A percentile compares a stretch with the other conserved stretches of the same genome.
Evolutionary conservation across 73 alveolate genomes (phyloP).

Genomic region (Paramecium bursaria): DNA sequence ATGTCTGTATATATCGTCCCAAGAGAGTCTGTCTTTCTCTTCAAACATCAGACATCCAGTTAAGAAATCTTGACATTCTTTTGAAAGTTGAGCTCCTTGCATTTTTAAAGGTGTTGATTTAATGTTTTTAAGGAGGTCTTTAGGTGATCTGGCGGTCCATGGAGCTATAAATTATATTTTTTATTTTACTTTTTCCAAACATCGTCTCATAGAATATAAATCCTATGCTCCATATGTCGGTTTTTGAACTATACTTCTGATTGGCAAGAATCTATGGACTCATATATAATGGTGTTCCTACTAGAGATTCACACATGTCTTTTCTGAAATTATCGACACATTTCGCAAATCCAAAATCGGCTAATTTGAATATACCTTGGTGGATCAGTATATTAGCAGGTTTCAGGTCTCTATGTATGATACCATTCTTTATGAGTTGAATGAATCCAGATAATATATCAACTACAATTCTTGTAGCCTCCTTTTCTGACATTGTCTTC

Average conservation of each 20-base stretch:
- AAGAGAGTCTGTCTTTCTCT: conserved; percentile 60
- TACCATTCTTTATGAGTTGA: conserved; percentile 64
- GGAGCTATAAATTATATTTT: conserved; percentile 10
- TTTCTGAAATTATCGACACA: conserved; percentile 67
- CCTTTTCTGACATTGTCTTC: conserved; percentile 60
- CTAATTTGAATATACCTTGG: conserved; percentile 68
- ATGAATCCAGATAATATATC: conserved; percentile 67
- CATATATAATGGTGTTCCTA: conserved; percentile 83
- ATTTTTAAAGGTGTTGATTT: conserved; percentile 16
- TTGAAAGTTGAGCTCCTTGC: conserved; percentile 12
- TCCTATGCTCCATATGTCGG: conserved; percentile 97
- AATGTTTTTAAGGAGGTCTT: conserved; percentile 37
- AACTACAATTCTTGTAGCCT: conserved; percentile 59
- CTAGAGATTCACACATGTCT: conserved; percentile 57
- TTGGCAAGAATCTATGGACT: conserved; percentile 92
- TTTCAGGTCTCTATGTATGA: conserved; percentile 70
- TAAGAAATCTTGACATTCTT: conserved; percentile 58
- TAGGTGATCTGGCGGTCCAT: conserved; percentile 62
- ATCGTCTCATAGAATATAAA: conserved; percentile 77
- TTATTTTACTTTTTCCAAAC: not conserved
- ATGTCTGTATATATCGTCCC: conserved; percentile 69
- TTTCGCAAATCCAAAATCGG: conserved; percentile 73
- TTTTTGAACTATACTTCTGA: conserved; percentile 86
- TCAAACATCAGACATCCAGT: conserved; percentile 50
- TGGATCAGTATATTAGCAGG: conserved; percentile 69